Base-by-base conservation (phyloP, 2,329 filamentous ascomycete genomes). In the Aspergillus unguis region DNA sequence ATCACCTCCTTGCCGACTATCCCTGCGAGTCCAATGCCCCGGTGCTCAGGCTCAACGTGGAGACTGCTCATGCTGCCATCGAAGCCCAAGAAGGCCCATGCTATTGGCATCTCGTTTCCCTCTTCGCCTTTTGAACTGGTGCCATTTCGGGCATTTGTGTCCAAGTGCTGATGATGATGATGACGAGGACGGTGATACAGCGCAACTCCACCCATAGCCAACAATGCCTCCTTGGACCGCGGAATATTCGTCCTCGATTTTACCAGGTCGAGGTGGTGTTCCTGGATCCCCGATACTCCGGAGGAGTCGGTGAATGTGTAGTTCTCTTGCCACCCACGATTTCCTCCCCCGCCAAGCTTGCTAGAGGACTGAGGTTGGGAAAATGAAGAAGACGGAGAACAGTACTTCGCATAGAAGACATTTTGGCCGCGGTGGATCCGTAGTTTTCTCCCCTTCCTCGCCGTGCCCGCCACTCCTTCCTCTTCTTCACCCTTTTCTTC, bases 231-330 rank as follows among this genome's bases (percentile, higher is more conserved):
- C 48, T 62, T 61, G 0, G 70, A 68, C 2, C 74, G 66, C 4
- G 67, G 69, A 35, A 76, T 73, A 53, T 66, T 55, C 17, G 73
- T 73, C 2, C 73, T 63, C 52, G 68, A 68, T 41, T 67, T 64
- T 6, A 75, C 71, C 4, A 73, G 63, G 37, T 69, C 65, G 4
- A 72, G 57, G 27, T 76, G 67, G 9, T 57, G 52, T 5, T 59
- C 46, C 5, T 62, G 55, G 11, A 73, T 57, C 2, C 70, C 69
- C 1, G 41, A 23, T 2, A 54, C 53, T 7, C 69, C 68, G 1
- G 44, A 27, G 3, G 54, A 55, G 51, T 69, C 61, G 27, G 56
- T 53, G 50, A 66, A 73, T 4, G 64, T 60, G 46, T 71, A 71
- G 11, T 23, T 8, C 36, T 17, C 36, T 38, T 17, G 8, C 36